These are phyloP conservation scores for Diphasiastrum complanatum DNA, from an alignment of 83 land plant genomes.

Conservation along the genomic window DNA sequence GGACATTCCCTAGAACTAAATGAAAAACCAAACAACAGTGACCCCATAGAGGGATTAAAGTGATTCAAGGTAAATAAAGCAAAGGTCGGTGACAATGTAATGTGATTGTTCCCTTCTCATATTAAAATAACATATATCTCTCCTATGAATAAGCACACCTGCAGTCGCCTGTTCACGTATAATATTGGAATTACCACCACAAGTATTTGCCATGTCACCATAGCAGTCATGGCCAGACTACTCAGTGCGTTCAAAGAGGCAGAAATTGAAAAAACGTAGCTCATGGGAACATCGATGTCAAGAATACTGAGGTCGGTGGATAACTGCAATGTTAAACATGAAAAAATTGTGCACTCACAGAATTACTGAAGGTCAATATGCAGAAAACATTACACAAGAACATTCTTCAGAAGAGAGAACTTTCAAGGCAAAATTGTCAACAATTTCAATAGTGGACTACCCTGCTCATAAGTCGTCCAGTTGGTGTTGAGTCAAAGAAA, in stretches of 20 bases:
- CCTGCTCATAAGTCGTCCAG: constrained; percentile 83
- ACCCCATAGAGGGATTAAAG: too few species aligned
- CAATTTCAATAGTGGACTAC: constrained; percentile 34
- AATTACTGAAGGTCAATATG: neutral
- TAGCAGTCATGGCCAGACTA: constrained; percentile 57
- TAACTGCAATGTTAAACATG: constrained; percentile 33
- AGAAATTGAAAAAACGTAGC: constrained; percentile 35
- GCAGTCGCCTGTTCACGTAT: constrained; percentile 12
- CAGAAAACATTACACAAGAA: too few species aligned
- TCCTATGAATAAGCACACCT: constrained; percentile 50
- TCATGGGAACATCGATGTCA: constrained; percentile 59
- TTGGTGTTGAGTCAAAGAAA: constrained; percentile 90
- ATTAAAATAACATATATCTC: too few species aligned
- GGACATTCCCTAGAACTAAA: constrained; percentile 44
- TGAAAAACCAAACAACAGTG: too few species aligned
- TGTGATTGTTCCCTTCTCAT: too few species aligned
- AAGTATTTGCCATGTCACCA: constrained; percentile 33
- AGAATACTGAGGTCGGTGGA: constrained; percentile 72
- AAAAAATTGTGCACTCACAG: neutral
- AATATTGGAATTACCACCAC: constrained; percentile 19
- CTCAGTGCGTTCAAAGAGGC: constrained; percentile 35
- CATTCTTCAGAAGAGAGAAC: neutral
- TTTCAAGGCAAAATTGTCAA: neutral
- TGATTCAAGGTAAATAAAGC: too few species aligned
- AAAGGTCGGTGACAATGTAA: constrained; percentile 50